Conservation (phyloP, 768 basidiomycete species). For the Mycena crocata region DNA sequence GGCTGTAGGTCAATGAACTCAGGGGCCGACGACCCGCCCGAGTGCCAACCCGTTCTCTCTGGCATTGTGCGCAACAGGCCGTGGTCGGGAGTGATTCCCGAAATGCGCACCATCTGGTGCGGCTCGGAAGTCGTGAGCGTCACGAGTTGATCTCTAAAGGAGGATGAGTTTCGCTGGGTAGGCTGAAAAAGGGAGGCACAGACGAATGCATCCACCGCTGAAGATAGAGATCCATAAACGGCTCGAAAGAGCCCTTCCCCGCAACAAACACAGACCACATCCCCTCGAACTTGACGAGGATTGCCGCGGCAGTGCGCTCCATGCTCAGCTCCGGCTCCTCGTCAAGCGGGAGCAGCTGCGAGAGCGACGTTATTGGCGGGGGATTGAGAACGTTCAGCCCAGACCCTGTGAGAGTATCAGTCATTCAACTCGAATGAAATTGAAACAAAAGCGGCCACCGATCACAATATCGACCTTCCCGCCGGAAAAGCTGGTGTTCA, state of each 20-base stretch:
- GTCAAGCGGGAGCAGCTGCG: conserved; percentile 66
- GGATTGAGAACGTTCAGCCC: conserved; percentile 90
- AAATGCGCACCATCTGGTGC: conserved; percentile 76
- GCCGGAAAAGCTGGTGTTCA: conserved; percentile 86
- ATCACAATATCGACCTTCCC: conserved; percentile 82
- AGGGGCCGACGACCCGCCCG: conserved; percentile 38
- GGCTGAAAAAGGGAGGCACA: conserved; percentile 47
- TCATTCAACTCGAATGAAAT: not conserved
- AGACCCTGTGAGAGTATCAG: conserved; percentile 66
- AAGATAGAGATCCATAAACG: conserved; percentile 85
- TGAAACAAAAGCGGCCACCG: conserved; percentile 59
- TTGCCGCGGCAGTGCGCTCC: conserved; percentile 79
- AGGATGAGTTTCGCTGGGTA: conserved; percentile 5
- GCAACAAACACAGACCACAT: conserved; percentile 83
- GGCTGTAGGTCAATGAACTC: conserved; percentile 93
- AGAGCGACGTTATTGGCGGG: conserved; percentile 84
- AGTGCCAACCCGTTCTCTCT: conserved; percentile 53
- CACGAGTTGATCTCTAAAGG: conserved; percentile 81
- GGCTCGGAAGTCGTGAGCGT: conserved; percentile 84
- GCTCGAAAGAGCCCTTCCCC: conserved; percentile 76
- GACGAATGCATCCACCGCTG: conserved; percentile 93
- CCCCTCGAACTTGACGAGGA: conserved; percentile 80
- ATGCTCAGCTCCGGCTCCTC: conserved; percentile 59
- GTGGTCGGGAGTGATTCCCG: conserved; percentile 88
- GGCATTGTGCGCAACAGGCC: conserved; percentile 88